Conservation (phyloP, 345 rosid species). For the Sisymbrium irio region DNA sequence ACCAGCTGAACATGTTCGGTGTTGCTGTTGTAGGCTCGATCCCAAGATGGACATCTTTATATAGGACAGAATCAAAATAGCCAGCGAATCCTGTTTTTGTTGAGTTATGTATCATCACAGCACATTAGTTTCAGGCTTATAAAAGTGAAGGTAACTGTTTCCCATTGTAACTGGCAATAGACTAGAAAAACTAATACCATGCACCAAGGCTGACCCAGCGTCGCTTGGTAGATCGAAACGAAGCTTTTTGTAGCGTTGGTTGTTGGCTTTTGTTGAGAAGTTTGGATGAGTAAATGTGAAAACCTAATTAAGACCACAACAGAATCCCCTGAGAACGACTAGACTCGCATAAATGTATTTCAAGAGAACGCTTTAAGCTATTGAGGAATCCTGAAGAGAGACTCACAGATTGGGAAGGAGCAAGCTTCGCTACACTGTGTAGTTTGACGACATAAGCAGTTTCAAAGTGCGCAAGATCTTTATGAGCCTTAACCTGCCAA, state of each 20-base stretch:
- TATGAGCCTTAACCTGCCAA: slow-evolving; percentile 82
- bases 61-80: slow-evolving; percentile 83
- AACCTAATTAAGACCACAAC: slow-evolving; percentile 47
- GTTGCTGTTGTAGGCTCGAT: slow-evolving; percentile 90
- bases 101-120: not conserved
- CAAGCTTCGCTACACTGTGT: slow-evolving; percentile 81
- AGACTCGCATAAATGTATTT: not conserved
- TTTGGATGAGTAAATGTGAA: slow-evolving; percentile 90
- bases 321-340: not conserved
- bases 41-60: slow-evolving; percentile 94
- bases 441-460: slow-evolving; percentile 96
- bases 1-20: slow-evolving; percentile 99
- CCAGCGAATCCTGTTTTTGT: slow-evolving; percentile 81
- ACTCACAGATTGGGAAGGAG: slow-evolving; percentile 83
- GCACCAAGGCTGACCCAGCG: slow-evolving; percentile 82
- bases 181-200: slow-evolving; percentile 50
- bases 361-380: not conserved
- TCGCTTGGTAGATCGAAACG: slow-evolving; percentile 65
- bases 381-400: not conserved
- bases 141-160: slow-evolving; percentile 1
- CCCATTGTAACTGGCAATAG: not conserved
- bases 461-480: slow-evolving; percentile 87
- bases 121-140: slow-evolving; percentile 1
- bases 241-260: slow-evolving; percentile 78
- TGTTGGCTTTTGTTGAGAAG: slow-evolving; percentile 52